Percentiles rank a stretch among this genome's conserved stretches.
Evolutionary conservation across 2,329 filamentous ascomycete species (phyloP).

Genomic region (Pleoardoris graminearum): DNA sequence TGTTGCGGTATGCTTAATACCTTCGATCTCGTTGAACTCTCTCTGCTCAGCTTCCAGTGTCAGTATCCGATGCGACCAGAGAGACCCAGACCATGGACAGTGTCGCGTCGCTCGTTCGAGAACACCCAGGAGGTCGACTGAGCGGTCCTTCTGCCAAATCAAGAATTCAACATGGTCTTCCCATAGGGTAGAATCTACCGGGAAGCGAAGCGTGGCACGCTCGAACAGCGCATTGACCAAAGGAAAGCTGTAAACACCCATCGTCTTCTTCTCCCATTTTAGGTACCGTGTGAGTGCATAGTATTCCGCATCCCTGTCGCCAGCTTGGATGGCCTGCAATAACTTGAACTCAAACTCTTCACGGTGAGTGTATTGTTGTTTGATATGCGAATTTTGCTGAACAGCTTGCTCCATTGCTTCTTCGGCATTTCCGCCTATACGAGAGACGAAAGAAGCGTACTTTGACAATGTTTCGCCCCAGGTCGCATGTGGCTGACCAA

Average conservation of each 20-base stretch:
- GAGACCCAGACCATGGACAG: slow-evolving; percentile 86
- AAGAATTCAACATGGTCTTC: slow-evolving; percentile 81
- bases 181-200: slow-evolving; percentile 76
- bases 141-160: slow-evolving; percentile 52
- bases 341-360: slow-evolving; percentile 71
- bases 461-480: slow-evolving; percentile 76
- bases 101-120: slow-evolving; percentile 83
- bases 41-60: slow-evolving; percentile 78
- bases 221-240: slow-evolving; percentile 70
- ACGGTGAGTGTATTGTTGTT: slow-evolving; percentile 65
- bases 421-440: slow-evolving; percentile 74
- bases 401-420: slow-evolving; percentile 71
- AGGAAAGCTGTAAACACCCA: slow-evolving; percentile 56
- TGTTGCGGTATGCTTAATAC: slow-evolving; percentile 90
- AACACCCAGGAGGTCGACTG: slow-evolving; percentile 64
- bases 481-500: slow-evolving; percentile 71
- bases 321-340: slow-evolving; percentile 59
- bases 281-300: slow-evolving; percentile 68
- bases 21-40: slow-evolving; percentile 78
- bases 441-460: slow-evolving; percentile 74
- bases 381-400: slow-evolving; percentile 64
- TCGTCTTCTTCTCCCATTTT: slow-evolving; percentile 77
- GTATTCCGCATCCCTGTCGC: slow-evolving; percentile 61
- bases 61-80: slow-evolving; percentile 90
- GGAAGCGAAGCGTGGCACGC: slow-evolving; percentile 74